Evolutionary conservation across 768 basidiomycete genomes (phyloP).

Genomic region (Hygrocybe punicea): DNA sequence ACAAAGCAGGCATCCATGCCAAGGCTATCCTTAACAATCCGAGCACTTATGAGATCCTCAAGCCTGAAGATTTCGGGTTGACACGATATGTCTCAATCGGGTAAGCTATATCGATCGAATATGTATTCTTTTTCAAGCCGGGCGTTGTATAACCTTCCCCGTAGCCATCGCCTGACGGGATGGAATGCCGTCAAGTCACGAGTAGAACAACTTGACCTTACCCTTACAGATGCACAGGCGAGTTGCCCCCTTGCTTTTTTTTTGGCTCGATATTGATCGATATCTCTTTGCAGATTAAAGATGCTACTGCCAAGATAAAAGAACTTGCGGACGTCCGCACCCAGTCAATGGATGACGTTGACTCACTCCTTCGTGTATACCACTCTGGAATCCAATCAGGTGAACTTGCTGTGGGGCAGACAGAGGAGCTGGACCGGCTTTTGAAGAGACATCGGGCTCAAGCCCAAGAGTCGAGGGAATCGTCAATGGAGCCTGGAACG

Average conservation of each 20-base stretch:
- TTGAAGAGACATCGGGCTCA: conserved; percentile 66
- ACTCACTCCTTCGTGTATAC: conserved; percentile 92
- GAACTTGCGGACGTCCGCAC: conserved; percentile 97
- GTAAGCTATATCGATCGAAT: conserved; percentile 36
- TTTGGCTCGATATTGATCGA: conserved; percentile 1
- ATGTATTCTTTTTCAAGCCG: background rate
- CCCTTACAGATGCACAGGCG: conserved; percentile 86
- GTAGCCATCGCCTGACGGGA: conserved; percentile 90
- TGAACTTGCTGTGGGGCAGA: conserved; percentile 90
- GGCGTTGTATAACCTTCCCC: background rate
- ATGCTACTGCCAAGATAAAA: conserved; percentile 98
- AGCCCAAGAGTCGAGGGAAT: background rate
- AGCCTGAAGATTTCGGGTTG: conserved; percentile 98
- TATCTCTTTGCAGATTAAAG: conserved; percentile 68
- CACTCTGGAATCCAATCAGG: conserved; percentile 92
- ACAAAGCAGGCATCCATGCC: conserved; percentile 99
- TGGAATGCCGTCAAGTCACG: conserved; percentile 99
- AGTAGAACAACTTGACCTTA: conserved; percentile 92
- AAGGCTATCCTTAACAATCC: conserved; percentile 99
- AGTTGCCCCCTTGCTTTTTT: conserved; percentile 12
- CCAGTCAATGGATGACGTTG: conserved; percentile 99
- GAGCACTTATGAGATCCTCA: conserved; percentile 97
- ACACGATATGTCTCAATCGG: conserved; percentile 98
- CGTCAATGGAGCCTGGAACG: background rate
- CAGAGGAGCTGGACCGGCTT: conserved; percentile 83